Base-by-base conservation (phyloP, 2,329 filamentous ascomycete genomes). In the Ceratocystis huliohia region DNA sequence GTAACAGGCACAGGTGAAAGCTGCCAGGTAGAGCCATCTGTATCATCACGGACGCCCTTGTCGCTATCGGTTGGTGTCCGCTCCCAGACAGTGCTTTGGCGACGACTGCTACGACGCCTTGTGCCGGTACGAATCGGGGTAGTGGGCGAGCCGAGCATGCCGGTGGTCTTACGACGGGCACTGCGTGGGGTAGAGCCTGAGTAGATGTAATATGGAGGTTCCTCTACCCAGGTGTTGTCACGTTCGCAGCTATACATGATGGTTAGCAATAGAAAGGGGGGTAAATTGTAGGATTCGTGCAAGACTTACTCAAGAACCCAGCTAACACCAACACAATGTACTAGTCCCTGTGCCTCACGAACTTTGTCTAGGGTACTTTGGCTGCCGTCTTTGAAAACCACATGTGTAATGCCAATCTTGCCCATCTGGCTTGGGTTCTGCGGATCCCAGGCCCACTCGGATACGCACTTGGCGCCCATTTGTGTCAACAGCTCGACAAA, bases 311-410 rank as follows among this genome's bases (percentile, higher is more conserved):
- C 90, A 69, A 96, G 81, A 65, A 94, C 88, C 90, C 91, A 96
- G 70, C 86, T 86, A 61, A 95, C 88, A 63, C 91, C 91, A 66
- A 96, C 90, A 75, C 91, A 95, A 71, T 89, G 86, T 46, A 96
- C 88, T 37, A 89, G 79, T 5, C 89, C 89, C 15, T 83, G 81
- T 48, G 84, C 86, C 71, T 87, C 82, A 67, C 85, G 81, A 5
- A 93, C 87, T 75, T 91, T 95, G 73, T 95, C 87, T 70, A 96
- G 76, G 0, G 91, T 96, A 30, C 87, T 81, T 72, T 87, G 86
- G 53, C 86, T 86, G 59, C 91, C 91, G 72, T 96, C 91, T 74
- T 96, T 96, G 79, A 86, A 96, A 5, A 96, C 84, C 6, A 96
- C 88, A 72, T 96, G 91, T 0, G 91, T 96, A 71, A 96, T 89